phyloP scores from a whole-genome alignment of 78 protist species.

The Tieghemostelium lacteum region DNA sequence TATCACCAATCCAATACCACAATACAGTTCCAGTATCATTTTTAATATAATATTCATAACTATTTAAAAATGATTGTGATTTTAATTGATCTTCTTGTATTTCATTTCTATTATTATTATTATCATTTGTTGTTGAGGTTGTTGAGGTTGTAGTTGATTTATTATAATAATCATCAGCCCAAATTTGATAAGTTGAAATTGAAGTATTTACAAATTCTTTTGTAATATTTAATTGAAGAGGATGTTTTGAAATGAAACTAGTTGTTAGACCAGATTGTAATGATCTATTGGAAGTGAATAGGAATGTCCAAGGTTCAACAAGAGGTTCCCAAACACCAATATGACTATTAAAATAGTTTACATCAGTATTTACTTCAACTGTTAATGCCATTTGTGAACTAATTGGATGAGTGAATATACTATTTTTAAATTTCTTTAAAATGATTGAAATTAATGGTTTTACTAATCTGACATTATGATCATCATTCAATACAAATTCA shows the following conservation, averaged over 20 bases:
- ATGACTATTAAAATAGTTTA: constrained; percentile 59
- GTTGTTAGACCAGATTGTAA: constrained; percentile 39
- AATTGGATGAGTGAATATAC: constrained; percentile 17
- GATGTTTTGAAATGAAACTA: constrained; percentile 17
- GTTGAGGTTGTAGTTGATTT: neutral
- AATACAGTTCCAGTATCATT: constrained; percentile 68
- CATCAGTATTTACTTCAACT: constrained; percentile 11
- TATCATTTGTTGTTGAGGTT: neutral
- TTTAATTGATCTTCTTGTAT: neutral
- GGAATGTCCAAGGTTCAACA: constrained; percentile 62
- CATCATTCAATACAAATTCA: constrained; percentile 36
- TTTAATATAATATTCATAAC: constrained; percentile 40
- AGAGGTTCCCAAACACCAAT: constrained; percentile 84
- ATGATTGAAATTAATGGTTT: constrained; percentile 8
- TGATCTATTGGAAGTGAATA: constrained; percentile 38
- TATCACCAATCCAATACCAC: constrained; percentile 70
- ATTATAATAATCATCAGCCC: constrained; percentile 63
- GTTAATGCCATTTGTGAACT: constrained; percentile 50
- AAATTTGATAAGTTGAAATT: constrained; percentile 61
- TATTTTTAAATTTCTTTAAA: constrained; percentile 1
- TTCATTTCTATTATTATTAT: no score
- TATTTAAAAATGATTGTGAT: neutral
- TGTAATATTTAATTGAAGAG: constrained; percentile 70
- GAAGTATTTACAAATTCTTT: constrained; percentile 73
- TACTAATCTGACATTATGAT: neutral